phyloP scores from a whole-genome alignment of 2,329 filamentous ascomycete genomes.

The Hirsutella thompsonii region DNA sequence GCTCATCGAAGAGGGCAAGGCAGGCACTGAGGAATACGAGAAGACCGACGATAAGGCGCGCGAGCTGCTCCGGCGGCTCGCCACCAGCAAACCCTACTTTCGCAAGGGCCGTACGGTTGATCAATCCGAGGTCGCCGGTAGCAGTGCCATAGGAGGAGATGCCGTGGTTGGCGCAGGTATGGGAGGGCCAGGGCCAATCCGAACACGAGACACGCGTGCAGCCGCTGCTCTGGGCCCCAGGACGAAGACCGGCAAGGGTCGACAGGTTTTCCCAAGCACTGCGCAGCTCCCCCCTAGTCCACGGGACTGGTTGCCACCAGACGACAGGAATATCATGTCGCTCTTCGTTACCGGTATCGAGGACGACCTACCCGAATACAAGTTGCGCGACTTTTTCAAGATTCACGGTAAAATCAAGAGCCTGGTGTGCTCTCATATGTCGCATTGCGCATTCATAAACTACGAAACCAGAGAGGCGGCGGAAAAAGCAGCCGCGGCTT shows the following conservation, averaged over 20 bases:
- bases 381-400: constrained; percentile 81
- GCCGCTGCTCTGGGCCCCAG: constrained; percentile 35
- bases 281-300: constrained; percentile 68
- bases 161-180: constrained; percentile 40
- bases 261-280: constrained; percentile 52
- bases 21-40: constrained; percentile 78
- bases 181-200: constrained; percentile 62
- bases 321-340: constrained; percentile 77
- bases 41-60: constrained; percentile 96
- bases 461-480: constrained; percentile 75
- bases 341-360: constrained; percentile 92
- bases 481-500: constrained; percentile 72
- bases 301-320: constrained; percentile 74
- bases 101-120: constrained; percentile 72
- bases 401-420: constrained; percentile 83
- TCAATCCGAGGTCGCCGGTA: constrained; percentile 26
- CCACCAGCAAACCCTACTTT: constrained; percentile 90
- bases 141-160: constrained; percentile 27
- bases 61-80: constrained; percentile 71
- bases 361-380: constrained; percentile 88
- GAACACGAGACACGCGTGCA: constrained; percentile 54
- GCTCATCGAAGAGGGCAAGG: constrained; percentile 84
- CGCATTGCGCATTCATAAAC: constrained; percentile 94
- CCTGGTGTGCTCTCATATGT: constrained; percentile 89
- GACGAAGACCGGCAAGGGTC: constrained; percentile 27